These are phyloP conservation scores for Claviceps cyperi DNA, from an alignment of 2,329 filamentous ascomycete genomes.

Conservation along the genomic window DNA sequence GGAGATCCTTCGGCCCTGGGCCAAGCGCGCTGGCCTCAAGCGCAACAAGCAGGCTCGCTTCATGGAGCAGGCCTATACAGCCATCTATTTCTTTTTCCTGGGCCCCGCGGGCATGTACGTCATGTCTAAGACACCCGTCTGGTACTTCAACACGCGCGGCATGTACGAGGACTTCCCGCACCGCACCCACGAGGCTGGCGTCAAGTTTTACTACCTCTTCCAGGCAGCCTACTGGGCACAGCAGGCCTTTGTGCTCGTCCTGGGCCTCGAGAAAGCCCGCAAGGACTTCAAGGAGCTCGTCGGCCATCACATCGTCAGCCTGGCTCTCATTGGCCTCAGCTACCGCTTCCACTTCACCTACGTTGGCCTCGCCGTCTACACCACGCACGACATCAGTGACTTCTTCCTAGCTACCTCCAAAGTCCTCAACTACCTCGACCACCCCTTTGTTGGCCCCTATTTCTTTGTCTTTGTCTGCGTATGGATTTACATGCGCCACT, in stretches of 20 bases:
- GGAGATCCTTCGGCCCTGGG: constrained; percentile 65
- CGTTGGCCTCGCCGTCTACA: constrained; percentile 85
- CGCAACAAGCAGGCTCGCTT: constrained; percentile 75
- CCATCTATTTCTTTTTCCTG: constrained; percentile 73
- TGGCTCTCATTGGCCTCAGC: constrained; percentile 69
- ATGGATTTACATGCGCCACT: constrained; percentile 87
- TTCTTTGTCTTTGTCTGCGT: constrained; percentile 67
- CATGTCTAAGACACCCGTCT: constrained; percentile 81
- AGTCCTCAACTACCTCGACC: constrained; percentile 79
- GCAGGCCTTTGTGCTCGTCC: constrained; percentile 73
- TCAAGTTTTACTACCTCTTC: constrained; percentile 95
- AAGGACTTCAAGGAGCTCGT: constrained; percentile 95
- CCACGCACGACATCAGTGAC: constrained; percentile 86
- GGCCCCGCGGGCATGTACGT: constrained; percentile 78
- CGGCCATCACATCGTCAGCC: constrained; percentile 77
- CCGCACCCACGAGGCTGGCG: constrained; percentile 58
- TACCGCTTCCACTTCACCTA: constrained; percentile 97
- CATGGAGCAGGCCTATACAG: constrained; percentile 94
- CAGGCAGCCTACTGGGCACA: constrained; percentile 93
- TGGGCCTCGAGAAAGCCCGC: constrained; percentile 81
- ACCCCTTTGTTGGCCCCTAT: constrained; percentile 64
- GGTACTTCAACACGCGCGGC: constrained; percentile 84
- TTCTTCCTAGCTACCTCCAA: constrained; percentile 94
- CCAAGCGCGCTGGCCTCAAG: constrained; percentile 54
- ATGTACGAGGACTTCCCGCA: constrained; percentile 90